A percentile compares a stretch with the other conserved stretches of the same genome.
These are phyloP conservation scores for Daldinia bambusicola DNA, from an alignment of 495 filamentous ascomycete species.

Conservation along the genomic window DNA sequence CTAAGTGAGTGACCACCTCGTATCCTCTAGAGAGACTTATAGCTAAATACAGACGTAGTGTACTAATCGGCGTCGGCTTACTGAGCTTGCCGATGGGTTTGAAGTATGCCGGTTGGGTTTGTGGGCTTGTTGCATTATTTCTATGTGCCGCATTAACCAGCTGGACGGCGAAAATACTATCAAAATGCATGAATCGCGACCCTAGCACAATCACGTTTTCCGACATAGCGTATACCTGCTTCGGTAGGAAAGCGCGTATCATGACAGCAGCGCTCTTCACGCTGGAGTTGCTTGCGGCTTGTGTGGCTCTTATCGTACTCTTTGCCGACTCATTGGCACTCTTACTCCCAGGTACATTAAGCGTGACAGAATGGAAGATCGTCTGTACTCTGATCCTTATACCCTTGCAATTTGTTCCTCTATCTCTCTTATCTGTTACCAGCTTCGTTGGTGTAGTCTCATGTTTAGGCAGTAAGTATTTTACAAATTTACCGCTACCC, in stretches of 20 bases:
- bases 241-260: slow-evolving; percentile 83
- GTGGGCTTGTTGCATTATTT: slow-evolving; percentile 79
- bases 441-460: slow-evolving; percentile 90
- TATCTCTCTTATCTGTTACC: slow-evolving; percentile 86
- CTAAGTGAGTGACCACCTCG: slow-evolving; percentile 65
- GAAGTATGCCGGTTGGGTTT: slow-evolving; percentile 90
- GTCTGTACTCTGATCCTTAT: slow-evolving; percentile 82
- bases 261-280: slow-evolving; percentile 86
- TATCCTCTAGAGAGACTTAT: neutral
- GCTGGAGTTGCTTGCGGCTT: slow-evolving; percentile 86
- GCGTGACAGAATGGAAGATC: slow-evolving; percentile 83
- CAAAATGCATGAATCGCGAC: slow-evolving; percentile 90
- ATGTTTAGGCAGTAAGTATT: slow-evolving; percentile 80
- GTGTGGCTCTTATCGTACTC: slow-evolving; percentile 89
- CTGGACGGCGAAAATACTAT: slow-evolving; percentile 87
- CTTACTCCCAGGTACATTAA: slow-evolving; percentile 75
- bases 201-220: slow-evolving; percentile 82
- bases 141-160: slow-evolving; percentile 78
- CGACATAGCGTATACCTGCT: slow-evolving; percentile 91
- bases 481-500: neutral
- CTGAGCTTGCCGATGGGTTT: slow-evolving; percentile 89
- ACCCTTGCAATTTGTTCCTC: slow-evolving; percentile 85
- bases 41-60: slow-evolving; percentile 52
- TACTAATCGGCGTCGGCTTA: slow-evolving; percentile 90
- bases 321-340: slow-evolving; percentile 91